A percentile compares a stretch with the other conserved stretches of the same genome.
Conservation (phyloP, 106 monocot species). For the Posidonia australis region DNA sequence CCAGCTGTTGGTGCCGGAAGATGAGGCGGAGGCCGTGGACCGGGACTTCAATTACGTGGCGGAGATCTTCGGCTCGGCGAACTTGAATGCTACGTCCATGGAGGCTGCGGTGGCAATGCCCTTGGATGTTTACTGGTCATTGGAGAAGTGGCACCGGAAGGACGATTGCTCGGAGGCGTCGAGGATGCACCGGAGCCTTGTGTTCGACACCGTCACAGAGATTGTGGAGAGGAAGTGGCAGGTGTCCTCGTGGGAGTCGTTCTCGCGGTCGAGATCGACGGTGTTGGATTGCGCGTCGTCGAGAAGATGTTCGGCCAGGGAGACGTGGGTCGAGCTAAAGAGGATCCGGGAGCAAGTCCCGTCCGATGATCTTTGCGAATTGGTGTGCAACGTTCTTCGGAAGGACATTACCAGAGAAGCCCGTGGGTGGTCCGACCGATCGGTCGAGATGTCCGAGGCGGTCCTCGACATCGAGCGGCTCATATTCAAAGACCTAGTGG, state of each 20-base stretch:
- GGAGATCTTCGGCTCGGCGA: slow-evolving; percentile 28
- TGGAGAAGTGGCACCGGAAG: slow-evolving; percentile 27
- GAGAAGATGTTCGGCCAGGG: slow-evolving; percentile 3
- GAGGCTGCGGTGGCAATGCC: neutral
- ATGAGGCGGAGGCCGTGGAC: slow-evolving; percentile 13
- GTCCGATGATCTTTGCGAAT: slow-evolving; percentile 45
- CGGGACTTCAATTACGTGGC: slow-evolving; percentile 54
- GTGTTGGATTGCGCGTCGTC: neutral
- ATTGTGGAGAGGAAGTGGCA: slow-evolving; percentile 28
- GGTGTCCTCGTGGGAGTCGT: slow-evolving; percentile 44
- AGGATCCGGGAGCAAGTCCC: slow-evolving; percentile 10
- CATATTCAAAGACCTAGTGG: slow-evolving; percentile 86
- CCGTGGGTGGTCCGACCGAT: slow-evolving; percentile 27
- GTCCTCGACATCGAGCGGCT: slow-evolving; percentile 76
- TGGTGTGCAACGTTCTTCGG: slow-evolving; percentile 29
- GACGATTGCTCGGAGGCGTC: slow-evolving; percentile 3
- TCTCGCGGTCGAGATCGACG: slow-evolving; percentile 4
- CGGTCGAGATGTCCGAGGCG: slow-evolving; percentile 57
- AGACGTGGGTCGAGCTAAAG: slow-evolving; percentile 62
- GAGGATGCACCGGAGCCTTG: slow-evolving; percentile 35
- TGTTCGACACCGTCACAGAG: slow-evolving; percentile 66
- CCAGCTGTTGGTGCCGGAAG: neutral
- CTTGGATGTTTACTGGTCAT: slow-evolving; percentile 13
- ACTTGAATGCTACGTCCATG: neutral
- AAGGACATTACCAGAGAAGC: slow-evolving; percentile 41